Evolutionary conservation across 164 flowering plant genomes (phyloP).

Genomic region (Dillenia turbinata): DNA sequence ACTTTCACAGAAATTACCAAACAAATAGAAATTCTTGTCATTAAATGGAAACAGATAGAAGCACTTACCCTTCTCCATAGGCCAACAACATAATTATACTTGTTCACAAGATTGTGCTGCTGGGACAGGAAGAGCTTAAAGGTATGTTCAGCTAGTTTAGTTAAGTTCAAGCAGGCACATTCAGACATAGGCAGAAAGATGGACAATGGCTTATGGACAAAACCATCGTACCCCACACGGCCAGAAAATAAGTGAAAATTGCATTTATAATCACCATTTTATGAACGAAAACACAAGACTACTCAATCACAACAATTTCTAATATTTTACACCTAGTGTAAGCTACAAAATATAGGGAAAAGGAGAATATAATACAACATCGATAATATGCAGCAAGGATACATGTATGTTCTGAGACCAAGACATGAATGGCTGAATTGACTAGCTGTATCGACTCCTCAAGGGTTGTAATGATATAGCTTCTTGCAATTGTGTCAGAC

Average conservation of each 20-base stretch:
- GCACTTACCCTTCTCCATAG: constrained; percentile 93
- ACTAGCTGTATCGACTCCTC: constrained; percentile 85
- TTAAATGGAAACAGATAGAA: neutral
- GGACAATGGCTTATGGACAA: too few relatives aligned
- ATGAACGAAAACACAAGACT: neutral
- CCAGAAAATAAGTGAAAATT: too few relatives aligned
- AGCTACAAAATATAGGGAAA: neutral
- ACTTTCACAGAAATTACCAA: constrained; percentile 1
- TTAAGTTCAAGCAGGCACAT: constrained; percentile 26
- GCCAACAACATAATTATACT: constrained; percentile 79
- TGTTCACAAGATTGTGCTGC: constrained; percentile 74
- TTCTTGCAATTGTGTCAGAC: constrained; percentile 87
- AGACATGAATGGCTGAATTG: constrained; percentile 75
- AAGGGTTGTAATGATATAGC: constrained; percentile 82
- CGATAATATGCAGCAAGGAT: constrained; percentile 44
- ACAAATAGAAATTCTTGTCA: neutral
- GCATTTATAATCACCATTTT: too few relatives aligned
- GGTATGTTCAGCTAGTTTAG: constrained; percentile 64
- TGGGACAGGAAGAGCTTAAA: constrained; percentile 65
- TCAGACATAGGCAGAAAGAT: too few relatives aligned
- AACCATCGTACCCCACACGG: too few relatives aligned
- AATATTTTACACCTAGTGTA: too few relatives aligned
- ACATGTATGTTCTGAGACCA: constrained; percentile 84
- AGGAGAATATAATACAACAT: neutral
- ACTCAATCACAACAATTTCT: too few relatives aligned